phyloP scores from a whole-genome alignment of 306 rosid genomes.

The Morella rubra region DNA sequence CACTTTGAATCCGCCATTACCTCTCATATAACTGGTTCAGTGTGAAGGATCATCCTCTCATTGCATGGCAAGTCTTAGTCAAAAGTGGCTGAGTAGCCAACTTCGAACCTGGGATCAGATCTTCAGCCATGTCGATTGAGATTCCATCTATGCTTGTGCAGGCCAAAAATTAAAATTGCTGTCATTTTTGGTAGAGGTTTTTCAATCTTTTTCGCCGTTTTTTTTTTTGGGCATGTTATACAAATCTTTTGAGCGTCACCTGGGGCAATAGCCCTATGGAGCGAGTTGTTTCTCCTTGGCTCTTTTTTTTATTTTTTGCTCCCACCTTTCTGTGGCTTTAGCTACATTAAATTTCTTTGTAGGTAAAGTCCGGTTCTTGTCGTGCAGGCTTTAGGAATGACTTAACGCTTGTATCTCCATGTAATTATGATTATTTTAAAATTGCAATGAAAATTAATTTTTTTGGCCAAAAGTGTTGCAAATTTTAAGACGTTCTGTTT shows the following conservation, averaged over 20 bases:
- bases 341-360: background rate
- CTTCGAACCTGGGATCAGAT: slow-evolving; percentile 17
- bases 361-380: slow-evolving; percentile 21
- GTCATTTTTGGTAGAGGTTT: slow-evolving; percentile 4
- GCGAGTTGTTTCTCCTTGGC: slow-evolving; percentile 13
- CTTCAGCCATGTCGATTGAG: slow-evolving; percentile 22
- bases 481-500: too few relatives aligned
- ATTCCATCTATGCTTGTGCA: slow-evolving; percentile 21
- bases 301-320: background rate
- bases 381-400: slow-evolving; percentile 19
- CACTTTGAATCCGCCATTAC: slow-evolving; percentile 6
- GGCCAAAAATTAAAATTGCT: slow-evolving; percentile 16
- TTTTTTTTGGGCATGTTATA: slow-evolving; percentile 13
- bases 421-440: slow-evolving; percentile 13
- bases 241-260: slow-evolving; percentile 19
- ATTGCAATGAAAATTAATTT: background rate
- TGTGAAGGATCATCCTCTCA: slow-evolving; percentile 14
- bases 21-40: background rate
- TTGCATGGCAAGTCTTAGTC: slow-evolving; percentile 14
- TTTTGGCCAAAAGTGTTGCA: too few relatives aligned
- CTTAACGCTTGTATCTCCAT: slow-evolving; percentile 10
- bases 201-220: background rate
- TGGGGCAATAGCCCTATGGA: slow-evolving; percentile 4
- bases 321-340: background rate
- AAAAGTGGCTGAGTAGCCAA: background rate